A percentile compares a stretch with the other conserved stretches of the same genome.
phyloP scores from a whole-genome alignment of 2,329 filamentous ascomycete genomes.

The Fusarium buxicola region DNA sequence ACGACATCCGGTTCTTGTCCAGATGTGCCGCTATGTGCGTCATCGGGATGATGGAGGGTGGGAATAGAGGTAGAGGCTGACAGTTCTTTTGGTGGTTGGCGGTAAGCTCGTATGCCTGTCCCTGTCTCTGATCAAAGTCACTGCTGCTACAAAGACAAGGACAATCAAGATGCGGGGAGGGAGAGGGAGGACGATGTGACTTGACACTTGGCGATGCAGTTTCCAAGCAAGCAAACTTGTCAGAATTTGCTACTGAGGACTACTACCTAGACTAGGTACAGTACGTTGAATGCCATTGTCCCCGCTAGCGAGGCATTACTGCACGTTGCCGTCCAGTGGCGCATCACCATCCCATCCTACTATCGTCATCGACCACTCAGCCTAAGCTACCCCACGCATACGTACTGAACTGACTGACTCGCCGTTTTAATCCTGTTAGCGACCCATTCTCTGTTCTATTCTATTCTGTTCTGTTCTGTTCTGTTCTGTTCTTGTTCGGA shows the following conservation, averaged over 20 bases:
- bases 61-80: constrained; percentile 7
- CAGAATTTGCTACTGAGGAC: too few relatives aligned
- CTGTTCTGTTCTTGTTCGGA: not conserved
- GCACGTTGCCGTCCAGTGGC: constrained; percentile 21
- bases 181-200: not conserved
- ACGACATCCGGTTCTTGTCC: not conserved
- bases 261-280: too few relatives aligned
- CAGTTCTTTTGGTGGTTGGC: not conserved
- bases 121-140: too few relatives aligned
- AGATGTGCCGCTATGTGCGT: constrained; percentile 24
- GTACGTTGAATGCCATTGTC: constrained; percentile 13
- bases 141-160: too few relatives aligned
- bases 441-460: not conserved
- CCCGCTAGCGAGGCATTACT: constrained; percentile 22
- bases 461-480: not conserved
- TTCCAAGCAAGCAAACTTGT: not conserved
- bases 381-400: constrained; percentile 4
- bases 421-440: constrained; percentile 8
- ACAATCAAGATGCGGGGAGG: not conserved
- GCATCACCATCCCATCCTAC: constrained; percentile 29
- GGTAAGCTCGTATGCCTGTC: too few relatives aligned
- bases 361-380: constrained; percentile 40
- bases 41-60: constrained; percentile 25
- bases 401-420: constrained; percentile 5
- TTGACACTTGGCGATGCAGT: too few relatives aligned